Conservation (phyloP, 2,329 filamentous ascomycete species). For the Ceratocystis papillata region DNA sequence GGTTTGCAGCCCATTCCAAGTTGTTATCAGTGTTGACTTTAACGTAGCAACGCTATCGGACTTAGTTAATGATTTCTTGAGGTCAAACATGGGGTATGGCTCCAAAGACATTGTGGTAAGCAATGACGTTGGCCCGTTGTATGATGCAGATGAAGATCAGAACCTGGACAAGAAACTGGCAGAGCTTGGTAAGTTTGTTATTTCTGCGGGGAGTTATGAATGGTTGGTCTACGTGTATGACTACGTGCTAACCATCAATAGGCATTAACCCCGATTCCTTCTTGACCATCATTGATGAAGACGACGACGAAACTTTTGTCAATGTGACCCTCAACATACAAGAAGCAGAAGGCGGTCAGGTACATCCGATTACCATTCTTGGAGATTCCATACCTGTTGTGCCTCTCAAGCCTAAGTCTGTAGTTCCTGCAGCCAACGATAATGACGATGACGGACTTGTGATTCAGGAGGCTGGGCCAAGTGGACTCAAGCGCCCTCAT, state of each 20-base stretch:
- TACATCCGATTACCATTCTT: constrained; percentile 11
- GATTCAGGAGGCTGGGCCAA: neutral
- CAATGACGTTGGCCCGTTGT: constrained; percentile 66
- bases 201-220: neutral
- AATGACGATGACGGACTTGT: constrained; percentile 33
- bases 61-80: constrained; percentile 65
- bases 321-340: constrained; percentile 66
- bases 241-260: constrained; percentile 30
- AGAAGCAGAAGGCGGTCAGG: constrained; percentile 31
- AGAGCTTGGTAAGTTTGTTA: constrained; percentile 51
- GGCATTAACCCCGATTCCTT: constrained; percentile 63
- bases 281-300: constrained; percentile 74
- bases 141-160: constrained; percentile 79
- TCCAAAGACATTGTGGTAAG: constrained; percentile 68
- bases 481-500: constrained; percentile 37
- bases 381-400: constrained; percentile 36
- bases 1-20: constrained; percentile 67
- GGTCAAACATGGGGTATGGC: constrained; percentile 60
- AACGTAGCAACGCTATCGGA: constrained; percentile 61
- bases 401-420: constrained; percentile 41
- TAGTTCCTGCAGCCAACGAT: constrained; percentile 31
- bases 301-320: constrained; percentile 61
- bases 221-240: neutral
- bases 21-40: constrained; percentile 56
- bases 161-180: constrained; percentile 69